phyloP scores from a whole-genome alignment of 1,284 basidiomycete species.

The Cryptococcus jaspeensis region DNA sequence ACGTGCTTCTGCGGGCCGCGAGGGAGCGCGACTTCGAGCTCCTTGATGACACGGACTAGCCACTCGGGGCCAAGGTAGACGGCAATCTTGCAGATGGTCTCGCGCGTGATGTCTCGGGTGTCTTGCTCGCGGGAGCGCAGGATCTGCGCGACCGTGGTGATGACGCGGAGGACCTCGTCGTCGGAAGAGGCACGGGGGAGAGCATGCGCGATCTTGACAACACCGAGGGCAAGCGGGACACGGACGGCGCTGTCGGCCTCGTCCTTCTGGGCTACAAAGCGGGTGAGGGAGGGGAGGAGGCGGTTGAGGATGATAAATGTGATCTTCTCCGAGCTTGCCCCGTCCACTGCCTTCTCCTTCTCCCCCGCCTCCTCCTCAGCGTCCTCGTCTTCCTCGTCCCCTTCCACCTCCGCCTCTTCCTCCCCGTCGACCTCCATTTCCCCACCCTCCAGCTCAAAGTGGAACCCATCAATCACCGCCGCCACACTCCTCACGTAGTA shows the following conservation, averaged over 20 bases:
- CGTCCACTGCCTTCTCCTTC: constrained; percentile 12
- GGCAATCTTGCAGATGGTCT: constrained; percentile 80
- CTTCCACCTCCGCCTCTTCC: constrained; percentile 24
- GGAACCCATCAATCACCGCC: constrained; percentile 85
- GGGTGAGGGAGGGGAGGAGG: constrained; percentile 72
- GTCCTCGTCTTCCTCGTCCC: constrained; percentile 38
- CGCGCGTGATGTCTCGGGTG: constrained; percentile 82
- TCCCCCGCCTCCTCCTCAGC: constrained; percentile 40
- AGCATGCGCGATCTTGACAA: constrained; percentile 78
- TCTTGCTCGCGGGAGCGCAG: constrained; percentile 91
- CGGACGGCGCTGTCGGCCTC: constrained; percentile 80
- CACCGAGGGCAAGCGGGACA: constrained; percentile 84
- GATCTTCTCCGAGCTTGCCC: constrained; percentile 54
- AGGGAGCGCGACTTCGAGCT: constrained; percentile 75
- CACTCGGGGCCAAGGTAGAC: constrained; percentile 71
- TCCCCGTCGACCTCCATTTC: constrained; percentile 41
- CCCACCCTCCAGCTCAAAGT: constrained; percentile 66
- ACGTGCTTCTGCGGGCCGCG: constrained; percentile 95
- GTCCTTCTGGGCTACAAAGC: constrained; percentile 77
- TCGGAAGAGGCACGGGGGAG: constrained; percentile 70
- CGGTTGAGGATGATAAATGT: constrained; percentile 72
- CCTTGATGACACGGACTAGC: constrained; percentile 71
- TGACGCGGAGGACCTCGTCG: constrained; percentile 71
- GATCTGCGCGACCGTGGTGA: constrained; percentile 83
- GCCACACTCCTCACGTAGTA: constrained; percentile 85